Evolutionary conservation across 73 alveolate species (phyloP), one percentile per base, ranked within the genome.

Genomic region (Paramecium tetraurelia): DNA sequence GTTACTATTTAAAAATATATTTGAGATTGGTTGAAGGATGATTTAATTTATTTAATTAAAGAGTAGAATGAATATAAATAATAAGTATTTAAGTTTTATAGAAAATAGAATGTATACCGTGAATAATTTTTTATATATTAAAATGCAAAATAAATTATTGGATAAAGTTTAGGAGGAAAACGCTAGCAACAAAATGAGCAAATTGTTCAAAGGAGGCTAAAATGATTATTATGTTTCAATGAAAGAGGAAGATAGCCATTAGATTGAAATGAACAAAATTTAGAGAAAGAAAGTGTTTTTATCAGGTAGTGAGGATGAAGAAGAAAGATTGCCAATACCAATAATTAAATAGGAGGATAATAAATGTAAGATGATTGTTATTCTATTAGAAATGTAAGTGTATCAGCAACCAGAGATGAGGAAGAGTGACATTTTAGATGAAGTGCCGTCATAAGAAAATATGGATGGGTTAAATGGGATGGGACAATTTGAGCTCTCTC

Each of bases 251-350:
- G 84, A 63, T 31, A 31, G 50, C 5, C 44, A 63, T 63, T 27
- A 63, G 3, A 63, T 63, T 14, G 84, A 63, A 16, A 63, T 63
- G 84, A 63, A 63, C 10, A 63, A 63, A 63, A 63, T 63, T 1
- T 63, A 63, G 31, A 63, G 48, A 27, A 44, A 80, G 43, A 80
- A 80, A 46, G 90, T 80, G 16, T 80, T 80, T 80, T 46, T 80
- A 41, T 80, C 90, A 20, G 90, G 90, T 22, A 44, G 76, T 41
- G 90, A 80, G 21, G 90, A 80, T 80, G 90, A 80, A 35, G 90
- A 80, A 44, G 90, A 80, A 72, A 72, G 46, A 22, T 38, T 29
- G 9, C 46, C 57, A 31, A 72, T 16, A 12, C 10, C 12, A 72
- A 72, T 38, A 29, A 18, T 72, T 1, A 72, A 72, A 38, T 35